Percentiles rank a stretch among this genome's conserved stretches.
phyloP scores from a whole-genome alignment of 1,284 basidiomycete genomes.

The Heterobasidion parviporum region DNA sequence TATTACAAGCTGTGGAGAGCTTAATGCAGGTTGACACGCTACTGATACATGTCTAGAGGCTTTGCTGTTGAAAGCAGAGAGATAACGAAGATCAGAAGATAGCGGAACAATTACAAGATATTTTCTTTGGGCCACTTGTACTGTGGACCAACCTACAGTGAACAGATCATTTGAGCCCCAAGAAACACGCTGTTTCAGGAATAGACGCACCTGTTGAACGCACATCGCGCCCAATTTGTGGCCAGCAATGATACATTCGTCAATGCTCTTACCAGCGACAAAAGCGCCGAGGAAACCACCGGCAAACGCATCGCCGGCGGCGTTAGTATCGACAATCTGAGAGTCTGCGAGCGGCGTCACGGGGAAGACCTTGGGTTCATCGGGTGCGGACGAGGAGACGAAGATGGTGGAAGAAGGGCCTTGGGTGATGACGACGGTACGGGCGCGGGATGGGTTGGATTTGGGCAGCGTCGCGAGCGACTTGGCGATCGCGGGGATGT shows the following conservation, averaged over 20 bases:
- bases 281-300: constrained; percentile 91
- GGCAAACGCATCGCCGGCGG: constrained; percentile 99
- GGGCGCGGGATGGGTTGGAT: constrained; percentile 64
- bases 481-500: constrained; percentile 64
- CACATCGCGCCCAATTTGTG: constrained; percentile 89
- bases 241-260: constrained; percentile 78
- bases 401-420: constrained; percentile 80
- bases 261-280: constrained; percentile 73
- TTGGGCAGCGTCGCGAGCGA: constrained; percentile 66
- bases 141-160: constrained; percentile 59
- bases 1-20: constrained; percentile 22
- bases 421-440: constrained; percentile 89
- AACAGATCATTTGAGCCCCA: not conserved
- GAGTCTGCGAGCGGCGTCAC: constrained; percentile 59
- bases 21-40: constrained; percentile 15
- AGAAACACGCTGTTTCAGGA: no score
- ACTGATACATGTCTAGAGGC: constrained; percentile 9
- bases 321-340: constrained; percentile 95
- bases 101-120: constrained; percentile 36
- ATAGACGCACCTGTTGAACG: constrained; percentile 65
- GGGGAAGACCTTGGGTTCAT: constrained; percentile 45
- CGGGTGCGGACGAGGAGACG: constrained; percentile 55
- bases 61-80: constrained; percentile 36
- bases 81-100: constrained; percentile 1
- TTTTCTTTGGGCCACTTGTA: constrained; percentile 74